Base-by-base conservation (phyloP, 768 basidiomycete genomes). In the Hygrocybe coccinea region DNA sequence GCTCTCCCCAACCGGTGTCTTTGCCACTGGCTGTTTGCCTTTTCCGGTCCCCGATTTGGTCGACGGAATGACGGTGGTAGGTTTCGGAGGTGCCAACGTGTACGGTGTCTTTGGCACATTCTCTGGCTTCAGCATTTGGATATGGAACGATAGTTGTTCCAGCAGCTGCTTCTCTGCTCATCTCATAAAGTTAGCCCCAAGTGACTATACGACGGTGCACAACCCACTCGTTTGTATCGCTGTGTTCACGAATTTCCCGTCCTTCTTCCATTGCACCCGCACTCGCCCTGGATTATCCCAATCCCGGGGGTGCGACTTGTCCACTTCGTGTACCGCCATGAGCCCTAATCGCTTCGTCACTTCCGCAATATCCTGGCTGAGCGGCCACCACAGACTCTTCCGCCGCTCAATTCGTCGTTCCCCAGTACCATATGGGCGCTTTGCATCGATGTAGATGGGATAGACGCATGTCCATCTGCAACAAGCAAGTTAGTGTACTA, bases 201-300 rank as follows among this genome's bases (percentile, higher is more conserved):
- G 58, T 45, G 47, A 43, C 37, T 25, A 25, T 12, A 39, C 7
- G 53, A 4, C 17, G 3, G 24, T 62, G 39, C 24, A 79, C 29
- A 2, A 49, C 86, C 62, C 66, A 92, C 90, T 92, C 33, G 85
- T 87, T 73, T 80, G 84, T 64, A 92, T 84, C n/a, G 68, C 65
- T 2, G 79, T 75, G 63, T 91, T 87, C 56, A 87, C 71, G 8
- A 87, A 75, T 49, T 70, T 68, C 1, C 79, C 89, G 56, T 91
- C 86, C 68, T 86, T 87, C 79, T 89, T 92, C 87, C 88, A 91
- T 65, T 89, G 89, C 21, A 98, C 89, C 60, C 92, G 83, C 56
- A 99, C 91, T 22, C 95, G 82, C 8, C 95, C 95, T 0, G 95
- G 95, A 68, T 99, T 99, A 65, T 90, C 95, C 95, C 95, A 99